Evolutionary conservation across 73 alveolate species (phyloP).

Genomic region (Paramecium octaurelia): DNA sequence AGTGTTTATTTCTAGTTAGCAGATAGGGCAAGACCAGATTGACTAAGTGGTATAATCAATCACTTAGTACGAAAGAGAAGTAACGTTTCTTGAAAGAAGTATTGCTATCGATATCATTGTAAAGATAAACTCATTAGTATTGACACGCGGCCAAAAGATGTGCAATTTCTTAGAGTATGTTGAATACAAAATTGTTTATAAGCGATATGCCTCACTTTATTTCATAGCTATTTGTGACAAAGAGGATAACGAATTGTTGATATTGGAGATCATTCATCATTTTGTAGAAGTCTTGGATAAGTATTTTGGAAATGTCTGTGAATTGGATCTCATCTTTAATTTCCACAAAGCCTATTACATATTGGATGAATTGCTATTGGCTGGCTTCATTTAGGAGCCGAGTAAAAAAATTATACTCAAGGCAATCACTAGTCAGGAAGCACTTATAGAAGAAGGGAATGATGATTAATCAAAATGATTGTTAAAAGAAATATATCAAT

Average conservation of each 20-base stretch:
- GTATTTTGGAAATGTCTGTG: constrained; percentile 97
- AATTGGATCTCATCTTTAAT: constrained; percentile 94
- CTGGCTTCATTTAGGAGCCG: constrained; percentile 93
- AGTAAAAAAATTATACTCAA: constrained; percentile 75
- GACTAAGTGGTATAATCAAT: constrained; percentile 57
- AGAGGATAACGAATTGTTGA: constrained; percentile 95
- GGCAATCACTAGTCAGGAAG: constrained; percentile 59
- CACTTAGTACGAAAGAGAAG: constrained; percentile 58
- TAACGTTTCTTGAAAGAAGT: constrained; percentile 55
- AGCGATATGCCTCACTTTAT: constrained; percentile 95
- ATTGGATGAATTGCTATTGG: constrained; percentile 94
- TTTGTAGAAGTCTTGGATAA: constrained; percentile 94
- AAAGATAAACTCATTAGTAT: constrained; percentile 55
- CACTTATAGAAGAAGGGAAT: constrained; percentile 54
- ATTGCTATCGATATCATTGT: background rate
- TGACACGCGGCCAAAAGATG: constrained; percentile 56
- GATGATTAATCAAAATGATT: constrained; percentile 53
- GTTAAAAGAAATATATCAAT: background rate
- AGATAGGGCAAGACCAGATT: constrained; percentile 61
- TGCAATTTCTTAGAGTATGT: constrained; percentile 61
- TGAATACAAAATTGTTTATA: constrained; percentile 64
- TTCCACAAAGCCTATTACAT: constrained; percentile 98
- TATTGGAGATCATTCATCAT: constrained; percentile 92
- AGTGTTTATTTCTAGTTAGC: constrained; percentile 57
- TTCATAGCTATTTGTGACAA: constrained; percentile 95